Base-by-base conservation (phyloP, 257 asterid species). In the Vinca minor region DNA sequence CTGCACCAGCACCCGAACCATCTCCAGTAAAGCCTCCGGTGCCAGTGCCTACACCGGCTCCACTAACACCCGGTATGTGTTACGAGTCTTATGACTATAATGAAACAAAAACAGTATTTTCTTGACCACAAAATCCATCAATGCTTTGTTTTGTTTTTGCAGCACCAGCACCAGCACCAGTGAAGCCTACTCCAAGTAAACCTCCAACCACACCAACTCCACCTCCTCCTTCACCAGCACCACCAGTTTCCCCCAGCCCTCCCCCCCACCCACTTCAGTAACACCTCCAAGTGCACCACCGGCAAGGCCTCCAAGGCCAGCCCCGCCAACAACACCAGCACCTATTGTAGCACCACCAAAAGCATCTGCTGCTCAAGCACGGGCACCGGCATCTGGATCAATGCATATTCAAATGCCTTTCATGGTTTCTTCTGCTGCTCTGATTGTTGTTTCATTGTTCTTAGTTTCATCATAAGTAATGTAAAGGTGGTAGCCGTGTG, bases 31-130 rank as follows among this genome's bases (percentile, higher is more conserved):
- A 10, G 23, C 55, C 55, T 48, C 7, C 55, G 2, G 18, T 5
- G 47, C 47, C 47, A 34, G 38, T n/a, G n/a, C n/a, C n/a, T 1
- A 3, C 60, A 4, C 17, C 61, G 1, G 25, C 65, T 12, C 36
- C 32, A 0, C 32, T 45, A 18, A 23, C 75, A 44, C 75, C 75
- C 14, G 66, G 75, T 70, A 45, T 4, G 39, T 54, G 8, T 29
- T 34, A 34, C 38, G 3, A 34, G n/a, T n/a, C n/a, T n/a, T n/a
- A n/a, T n/a, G n/a, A n/a, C 38, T 29, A 26, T 4, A 9, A 4
- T 18, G 5, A 3, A 8, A 18, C n/a, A n/a, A n/a, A n/a, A n/a
- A n/a, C n/a, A n/a, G n/a, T n/a, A n/a, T n/a, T n/a, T n/a, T n/a
- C n/a, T n/a, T n/a, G n/a, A n/a, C n/a, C n/a, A n/a, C n/a, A n/a